A percentile compares a stretch with the other conserved stretches of the same genome.
These are phyloP conservation scores for Fusarium subglutinans DNA, from an alignment of 2,329 filamentous ascomycete genomes.

Conservation along the genomic window DNA sequence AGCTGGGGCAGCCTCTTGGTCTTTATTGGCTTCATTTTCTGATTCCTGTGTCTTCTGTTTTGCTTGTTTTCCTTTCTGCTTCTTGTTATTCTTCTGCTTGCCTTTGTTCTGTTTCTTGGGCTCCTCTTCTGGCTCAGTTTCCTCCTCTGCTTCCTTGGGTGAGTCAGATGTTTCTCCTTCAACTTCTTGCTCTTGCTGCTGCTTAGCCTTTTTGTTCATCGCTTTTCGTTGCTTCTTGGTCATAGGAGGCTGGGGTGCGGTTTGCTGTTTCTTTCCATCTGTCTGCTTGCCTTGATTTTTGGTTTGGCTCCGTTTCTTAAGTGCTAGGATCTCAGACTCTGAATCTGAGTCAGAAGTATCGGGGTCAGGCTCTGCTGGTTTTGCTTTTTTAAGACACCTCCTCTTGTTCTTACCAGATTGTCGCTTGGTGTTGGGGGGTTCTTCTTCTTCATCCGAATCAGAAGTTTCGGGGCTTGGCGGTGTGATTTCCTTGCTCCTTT, in stretches of 20 bases:
- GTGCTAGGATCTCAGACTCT: conserved; percentile 4
- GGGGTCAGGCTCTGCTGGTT: conserved; percentile 37
- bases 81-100: conserved; percentile 24
- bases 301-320: conserved; percentile 22
- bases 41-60: conserved; percentile 26
- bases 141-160: conserved; percentile 19
- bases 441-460: conserved; percentile 35
- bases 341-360: conserved; percentile 37
- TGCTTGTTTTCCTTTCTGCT: conserved; percentile 7
- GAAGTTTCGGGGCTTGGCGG: conserved; percentile 19
- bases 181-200: conserved; percentile 9
- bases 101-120: conserved; percentile 15
- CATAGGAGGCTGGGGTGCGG: conserved; percentile 25
- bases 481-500: conserved; percentile 13
- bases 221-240: conserved; percentile 25
- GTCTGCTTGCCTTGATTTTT: conserved; percentile 32
- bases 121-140: conserved; percentile 10
- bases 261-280: conserved; percentile 19
- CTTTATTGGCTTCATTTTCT: conserved; percentile 18
- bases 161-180: conserved; percentile 30
- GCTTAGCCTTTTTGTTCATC: conserved; percentile 19
- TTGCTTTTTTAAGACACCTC: conserved; percentile 33
- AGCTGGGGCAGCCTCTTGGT: conserved; percentile 7
- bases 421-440: conserved; percentile 18
- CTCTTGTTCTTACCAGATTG: conserved; percentile 36